Percentiles rank a stretch among this genome's conserved stretches.
These are phyloP conservation scores for Stramenopiles sp. DNA, from an alignment of 352 stramenopile genomes.

Conservation along the genomic window DNA sequence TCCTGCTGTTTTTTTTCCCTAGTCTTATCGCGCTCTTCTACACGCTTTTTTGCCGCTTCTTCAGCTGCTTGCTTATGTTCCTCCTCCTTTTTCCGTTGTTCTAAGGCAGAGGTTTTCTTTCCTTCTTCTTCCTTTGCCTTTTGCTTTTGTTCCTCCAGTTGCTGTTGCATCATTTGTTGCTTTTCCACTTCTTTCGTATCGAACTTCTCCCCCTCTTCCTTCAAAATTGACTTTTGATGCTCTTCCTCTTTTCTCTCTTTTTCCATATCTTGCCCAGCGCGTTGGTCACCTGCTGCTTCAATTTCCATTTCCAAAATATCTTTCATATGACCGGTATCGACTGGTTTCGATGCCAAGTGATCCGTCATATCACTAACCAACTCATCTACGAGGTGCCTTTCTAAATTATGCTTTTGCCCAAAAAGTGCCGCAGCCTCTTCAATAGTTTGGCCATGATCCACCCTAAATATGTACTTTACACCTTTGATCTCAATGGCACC, in stretches of 20 bases:
- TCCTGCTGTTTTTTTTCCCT: not conserved
- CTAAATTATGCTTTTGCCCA: not conserved
- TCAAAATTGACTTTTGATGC: not conserved
- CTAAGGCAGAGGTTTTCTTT: not conserved
- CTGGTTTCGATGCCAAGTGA: not conserved
- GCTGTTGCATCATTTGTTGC: not conserved
- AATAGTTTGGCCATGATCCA: not conserved
- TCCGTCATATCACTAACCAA: not conserved
- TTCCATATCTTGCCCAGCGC: not conserved
- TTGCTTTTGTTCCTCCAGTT: not conserved
- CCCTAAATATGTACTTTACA: not conserved
- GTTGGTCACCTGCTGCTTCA: not conserved
- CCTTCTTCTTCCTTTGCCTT: not conserved
- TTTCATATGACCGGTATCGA: not conserved
- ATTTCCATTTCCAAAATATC: slow-evolving; percentile 7
- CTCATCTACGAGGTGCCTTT: not conserved
- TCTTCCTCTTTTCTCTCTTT: slow-evolving; percentile 1
- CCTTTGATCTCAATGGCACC: not conserved
- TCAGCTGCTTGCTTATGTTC: not conserved
- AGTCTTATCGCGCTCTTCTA: not conserved
- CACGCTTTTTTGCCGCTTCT: slow-evolving; percentile 3
- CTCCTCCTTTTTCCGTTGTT: not conserved
- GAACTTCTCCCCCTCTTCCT: not conserved
- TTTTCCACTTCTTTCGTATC: not conserved
- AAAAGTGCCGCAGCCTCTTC: not conserved